Base-by-base conservation (phyloP, 345 rosid species). In the Camelina hispida region DNA sequence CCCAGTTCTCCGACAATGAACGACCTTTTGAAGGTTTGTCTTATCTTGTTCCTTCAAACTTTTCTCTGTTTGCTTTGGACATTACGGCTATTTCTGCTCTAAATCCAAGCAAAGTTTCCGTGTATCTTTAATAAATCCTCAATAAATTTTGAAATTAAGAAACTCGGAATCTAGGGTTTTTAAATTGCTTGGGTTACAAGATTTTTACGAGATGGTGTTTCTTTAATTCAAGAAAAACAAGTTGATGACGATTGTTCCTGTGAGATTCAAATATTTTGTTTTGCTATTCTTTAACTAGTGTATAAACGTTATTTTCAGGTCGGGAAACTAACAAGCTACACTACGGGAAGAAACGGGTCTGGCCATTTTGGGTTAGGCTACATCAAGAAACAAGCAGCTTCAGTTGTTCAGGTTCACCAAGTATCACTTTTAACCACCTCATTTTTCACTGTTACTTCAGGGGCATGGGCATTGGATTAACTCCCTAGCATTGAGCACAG, bases 391-490 rank as follows among this genome's bases (percentile, higher is more conserved):
- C 65, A 83, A 80, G 84, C 80, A 58, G 87, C 83, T 66, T 68
- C 81, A 4, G 74, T 68, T 35, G 95, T n/a, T n/a, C n/a, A n/a
- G n/a, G n/a, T 25, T 54, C 62, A 35, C 38, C 20, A 32, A 55
- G 9, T 14, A 64, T 64, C 46, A 42, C 48, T 61, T 53, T 37
- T 53, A 37, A 17, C 42, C 35, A 34, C 74, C 22, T 67, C 20
- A 42, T 0, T 13, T 6, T 28, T 12, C 53, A 7, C 18, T 69
- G 47, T 17, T 60, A 58, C 62, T 60, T 47, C 51, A 94, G 97
- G 98, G 98, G 81, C 98, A 93, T 82, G 98, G 93, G 7, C 97
- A 90, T 84, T 92, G 98, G 98, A 91, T 94, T 53, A 94, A 94
- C 73, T 90, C 98, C 60, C 97, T 94, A 79, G 97, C 97, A 40